Evolutionary conservation across 139 green algal species (phyloP).

Genomic region (Bryopsis sp.): DNA sequence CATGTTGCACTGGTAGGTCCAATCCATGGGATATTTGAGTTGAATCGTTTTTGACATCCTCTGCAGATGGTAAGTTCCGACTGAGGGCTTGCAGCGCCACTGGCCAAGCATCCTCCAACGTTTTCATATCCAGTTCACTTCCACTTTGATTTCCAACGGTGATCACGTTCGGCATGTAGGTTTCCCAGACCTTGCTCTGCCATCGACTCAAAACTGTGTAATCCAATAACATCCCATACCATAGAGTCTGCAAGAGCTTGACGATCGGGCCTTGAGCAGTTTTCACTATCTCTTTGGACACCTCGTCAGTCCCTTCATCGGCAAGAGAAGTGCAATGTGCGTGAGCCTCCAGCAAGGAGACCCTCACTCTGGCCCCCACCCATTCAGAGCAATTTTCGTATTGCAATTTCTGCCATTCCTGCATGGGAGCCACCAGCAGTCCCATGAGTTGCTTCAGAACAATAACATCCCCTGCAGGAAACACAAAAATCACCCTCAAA

Average conservation of each 20-base stretch:
- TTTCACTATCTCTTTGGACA: slow-evolving; percentile 1
- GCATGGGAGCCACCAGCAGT: slow-evolving; percentile 4
- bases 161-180: not conserved
- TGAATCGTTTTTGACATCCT: not conserved
- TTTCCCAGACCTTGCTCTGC: not conserved
- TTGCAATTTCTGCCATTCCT: slow-evolving; percentile 1
- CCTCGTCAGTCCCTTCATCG: not conserved
- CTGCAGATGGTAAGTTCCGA: not conserved
- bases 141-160: not conserved
- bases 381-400: slow-evolving; percentile 12
- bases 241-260: not conserved
- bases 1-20: too few species aligned
- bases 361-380: not conserved
- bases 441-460: slow-evolving; percentile 4
- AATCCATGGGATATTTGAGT: too few species aligned
- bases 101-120: not conserved
- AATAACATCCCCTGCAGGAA: not conserved
- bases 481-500: too few species aligned
- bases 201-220: slow-evolving; percentile 1
- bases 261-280: not conserved
- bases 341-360: slow-evolving; percentile 1
- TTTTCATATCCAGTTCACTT: not conserved
- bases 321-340: slow-evolving; percentile 4
- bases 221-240: not conserved
- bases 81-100: not conserved